Evolutionary conservation across 768 basidiomycete genomes (phyloP).

Genomic region (Lactarius deliciosus): DNA sequence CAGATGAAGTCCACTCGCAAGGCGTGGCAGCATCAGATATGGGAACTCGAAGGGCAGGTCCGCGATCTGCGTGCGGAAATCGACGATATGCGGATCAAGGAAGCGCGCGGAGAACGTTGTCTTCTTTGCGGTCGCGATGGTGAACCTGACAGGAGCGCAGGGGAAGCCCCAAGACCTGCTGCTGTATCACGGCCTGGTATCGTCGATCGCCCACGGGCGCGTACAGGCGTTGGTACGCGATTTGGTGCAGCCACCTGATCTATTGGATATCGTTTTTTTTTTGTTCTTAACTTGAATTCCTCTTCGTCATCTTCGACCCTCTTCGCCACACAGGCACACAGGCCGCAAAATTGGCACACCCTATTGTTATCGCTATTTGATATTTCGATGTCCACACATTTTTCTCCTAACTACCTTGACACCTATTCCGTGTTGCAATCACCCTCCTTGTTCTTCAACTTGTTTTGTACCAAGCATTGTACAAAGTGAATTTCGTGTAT

Average conservation of each 20-base stretch:
- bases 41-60: slow-evolving; percentile 74
- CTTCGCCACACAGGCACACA: not conserved
- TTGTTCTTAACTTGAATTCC: not conserved
- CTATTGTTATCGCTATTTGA: slow-evolving; percentile 27
- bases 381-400: slow-evolving; percentile 16
- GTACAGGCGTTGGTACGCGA: slow-evolving; percentile 63
- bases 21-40: slow-evolving; percentile 70
- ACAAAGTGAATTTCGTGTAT: slow-evolving; percentile 8
- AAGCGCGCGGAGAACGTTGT: slow-evolving; percentile 48
- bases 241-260: slow-evolving; percentile 55
- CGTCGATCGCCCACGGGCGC: slow-evolving; percentile 63
- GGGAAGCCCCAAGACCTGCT: not conserved
- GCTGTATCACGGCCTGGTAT: slow-evolving; percentile 36
- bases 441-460: slow-evolving; percentile 3
- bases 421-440: slow-evolving; percentile 2
- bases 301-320: slow-evolving; percentile 9
- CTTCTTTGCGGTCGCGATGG: slow-evolving; percentile 58
- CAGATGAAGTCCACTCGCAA: slow-evolving; percentile 57
- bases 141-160: not conserved
- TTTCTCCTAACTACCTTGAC: not conserved
- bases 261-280: slow-evolving; percentile 5
- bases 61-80: slow-evolving; percentile 69
- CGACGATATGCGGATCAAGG: slow-evolving; percentile 49
- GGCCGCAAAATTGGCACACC: not conserved
- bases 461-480: slow-evolving; percentile 22